A percentile compares a stretch with the other conserved stretches of the same genome.
These are phyloP conservation scores for Camptophora hylomeconis DNA, from an alignment of 2,329 filamentous ascomycete species.

Conservation along the genomic window DNA sequence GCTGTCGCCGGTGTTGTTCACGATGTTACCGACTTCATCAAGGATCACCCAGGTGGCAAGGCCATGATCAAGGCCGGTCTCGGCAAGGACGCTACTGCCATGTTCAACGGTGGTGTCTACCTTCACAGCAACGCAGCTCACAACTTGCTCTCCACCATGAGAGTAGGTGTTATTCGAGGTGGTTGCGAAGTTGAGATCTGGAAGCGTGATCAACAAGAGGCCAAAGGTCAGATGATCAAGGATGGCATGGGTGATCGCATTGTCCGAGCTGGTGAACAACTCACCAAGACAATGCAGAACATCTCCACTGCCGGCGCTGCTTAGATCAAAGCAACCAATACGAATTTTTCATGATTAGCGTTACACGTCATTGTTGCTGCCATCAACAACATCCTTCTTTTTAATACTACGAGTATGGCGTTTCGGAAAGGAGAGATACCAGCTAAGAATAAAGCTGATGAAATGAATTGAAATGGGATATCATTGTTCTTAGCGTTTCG, in stretches of 20 bases:
- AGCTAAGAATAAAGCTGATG: too few relatives aligned
- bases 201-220: constrained; percentile 62
- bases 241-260: constrained; percentile 72
- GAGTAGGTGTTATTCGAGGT: constrained; percentile 72
- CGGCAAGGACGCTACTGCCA: constrained; percentile 77
- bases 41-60: constrained; percentile 81
- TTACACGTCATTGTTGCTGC: too few relatives aligned
- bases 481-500: too few relatives aligned
- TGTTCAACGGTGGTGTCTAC: constrained; percentile 88
- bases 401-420: constrained; percentile 4
- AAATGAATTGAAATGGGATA: too few relatives aligned
- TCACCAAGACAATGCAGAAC: constrained; percentile 70
- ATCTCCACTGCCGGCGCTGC: constrained; percentile 75
- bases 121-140: constrained; percentile 81
- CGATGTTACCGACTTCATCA: constrained; percentile 72
- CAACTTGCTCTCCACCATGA: constrained; percentile 79
- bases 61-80: constrained; percentile 71
- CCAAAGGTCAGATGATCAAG: constrained; percentile 68
- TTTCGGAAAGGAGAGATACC: too few relatives aligned
- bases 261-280: constrained; percentile 71
- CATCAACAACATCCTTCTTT: too few relatives aligned
- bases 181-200: constrained; percentile 86
- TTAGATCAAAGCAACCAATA: constrained; percentile 24
- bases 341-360: constrained; percentile 2
- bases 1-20: constrained; percentile 76